Base-by-base conservation (phyloP, 2,329 filamentous ascomycete genomes). In the Colletotrichum sidae region DNA sequence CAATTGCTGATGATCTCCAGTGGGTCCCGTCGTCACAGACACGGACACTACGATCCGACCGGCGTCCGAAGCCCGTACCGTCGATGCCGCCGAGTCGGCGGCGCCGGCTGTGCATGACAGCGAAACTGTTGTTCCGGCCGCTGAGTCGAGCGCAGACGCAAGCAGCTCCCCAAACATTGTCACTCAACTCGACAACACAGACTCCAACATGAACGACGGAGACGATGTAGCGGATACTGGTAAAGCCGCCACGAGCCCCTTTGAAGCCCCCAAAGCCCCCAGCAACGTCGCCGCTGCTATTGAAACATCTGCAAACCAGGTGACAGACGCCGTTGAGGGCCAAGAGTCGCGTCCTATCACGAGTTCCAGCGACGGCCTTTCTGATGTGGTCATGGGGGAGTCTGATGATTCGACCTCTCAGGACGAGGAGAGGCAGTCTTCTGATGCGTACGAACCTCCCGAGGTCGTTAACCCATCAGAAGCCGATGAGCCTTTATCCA, bases 401-500 rank as follows among this genome's bases (percentile, higher is more conserved):
- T 59, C 60, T 13, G 54, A 64, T 34, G 47, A 42, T n/a, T 47
- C 52, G 8, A 49, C 41, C 52, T 65, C 63, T 44, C 53, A 69
- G 1, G 70, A 71, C 46, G 59, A 55, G 13, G 71, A 70, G n/a
- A 52, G 65, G 45, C 49, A 60, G 17, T 44, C 39, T 12, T 70
- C 84, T 2, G 86, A 88, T 65, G 81, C 77, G 53, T 88, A 88
- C 70, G 85, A 89, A 68, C 86, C 86, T 52, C 84, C 84, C 15
- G 83, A 82, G 58, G 79, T 78, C 4, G 67, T 49, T 62, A 41
- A 33, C 15, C 70, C 67, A 33, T 84, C 84, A 2, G 86, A 88
- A 64, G 81, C 78, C 53, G 88, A 88, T 70, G 85, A 89, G 68
- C 86, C 86, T 57, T 84, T 84, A 25, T 82, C 82, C 57, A 78